Conservation (phyloP, 2,329 filamentous ascomycete genomes). For the Herpotrichia juniperi region DNA sequence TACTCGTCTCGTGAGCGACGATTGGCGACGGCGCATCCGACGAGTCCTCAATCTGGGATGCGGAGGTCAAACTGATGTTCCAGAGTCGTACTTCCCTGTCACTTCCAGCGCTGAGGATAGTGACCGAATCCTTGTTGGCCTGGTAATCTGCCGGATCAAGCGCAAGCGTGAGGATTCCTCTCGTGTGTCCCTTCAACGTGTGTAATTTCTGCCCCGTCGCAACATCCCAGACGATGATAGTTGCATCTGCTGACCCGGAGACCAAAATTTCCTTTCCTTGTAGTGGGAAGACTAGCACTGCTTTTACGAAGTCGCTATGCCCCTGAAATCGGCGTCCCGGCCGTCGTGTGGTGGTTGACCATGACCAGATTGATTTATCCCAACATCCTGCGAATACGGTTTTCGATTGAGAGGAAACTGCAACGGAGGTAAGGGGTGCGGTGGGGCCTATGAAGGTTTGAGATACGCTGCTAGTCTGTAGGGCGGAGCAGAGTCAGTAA, state of each 20-base stretch:
- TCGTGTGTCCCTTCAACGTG: slow-evolving; percentile 76
- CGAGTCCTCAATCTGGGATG: slow-evolving; percentile 26
- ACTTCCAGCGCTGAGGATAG: slow-evolving; percentile 76
- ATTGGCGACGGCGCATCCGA: slow-evolving; percentile 61
- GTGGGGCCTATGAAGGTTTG: slow-evolving; percentile 72
- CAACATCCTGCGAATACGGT: slow-evolving; percentile 87
- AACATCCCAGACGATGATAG: slow-evolving; percentile 77
- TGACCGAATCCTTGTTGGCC: slow-evolving; percentile 45
- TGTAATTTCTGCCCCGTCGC: slow-evolving; percentile 71
- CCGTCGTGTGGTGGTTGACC: slow-evolving; percentile 59
- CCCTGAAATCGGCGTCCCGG: slow-evolving; percentile 68
- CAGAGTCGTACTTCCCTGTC: slow-evolving; percentile 73
- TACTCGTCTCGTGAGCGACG: slow-evolving; percentile 84
- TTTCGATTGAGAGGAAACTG: slow-evolving; percentile 32
- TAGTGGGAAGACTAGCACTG: slow-evolving; percentile 68
- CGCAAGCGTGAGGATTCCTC: slow-evolving; percentile 80
- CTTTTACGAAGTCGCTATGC: slow-evolving; percentile 91
- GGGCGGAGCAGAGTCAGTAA: slow-evolving; percentile 15
- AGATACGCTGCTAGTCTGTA: slow-evolving; percentile 43
- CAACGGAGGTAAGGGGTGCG: slow-evolving; percentile 67
- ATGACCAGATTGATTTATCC: slow-evolving; percentile 93
- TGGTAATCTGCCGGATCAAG: slow-evolving; percentile 65
- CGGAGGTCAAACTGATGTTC: slow-evolving; percentile 56
- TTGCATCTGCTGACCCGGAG: slow-evolving; percentile 55
- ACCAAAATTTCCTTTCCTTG: slow-evolving; percentile 62